phyloP scores from a whole-genome alignment of 108 stramenopile genomes.

The Nitzschia sp. region DNA sequence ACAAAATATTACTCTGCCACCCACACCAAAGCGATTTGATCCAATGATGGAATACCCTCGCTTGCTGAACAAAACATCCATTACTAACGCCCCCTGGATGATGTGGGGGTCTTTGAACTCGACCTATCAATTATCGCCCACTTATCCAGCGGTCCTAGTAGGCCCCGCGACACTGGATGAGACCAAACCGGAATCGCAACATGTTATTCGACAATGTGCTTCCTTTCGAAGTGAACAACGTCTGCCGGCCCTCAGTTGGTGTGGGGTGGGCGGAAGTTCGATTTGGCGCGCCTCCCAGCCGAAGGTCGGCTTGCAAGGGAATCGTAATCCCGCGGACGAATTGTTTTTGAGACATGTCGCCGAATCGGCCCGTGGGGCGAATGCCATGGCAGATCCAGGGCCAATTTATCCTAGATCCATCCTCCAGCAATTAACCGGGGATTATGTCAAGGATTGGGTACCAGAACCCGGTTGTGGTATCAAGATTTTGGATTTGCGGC shows the following conservation, averaged over 20 bases:
- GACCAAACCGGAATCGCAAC: slow-evolving; percentile 46
- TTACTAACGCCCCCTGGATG: slow-evolving; percentile 56
- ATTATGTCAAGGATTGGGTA: slow-evolving; percentile 26
- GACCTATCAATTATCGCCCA: slow-evolving; percentile 75
- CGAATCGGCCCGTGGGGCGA: slow-evolving; percentile 71
- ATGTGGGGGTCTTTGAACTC: slow-evolving; percentile 59
- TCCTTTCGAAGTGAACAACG: slow-evolving; percentile 89
- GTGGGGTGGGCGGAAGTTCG: slow-evolving; percentile 69
- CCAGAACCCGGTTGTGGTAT: slow-evolving; percentile 54
- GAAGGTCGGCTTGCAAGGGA: slow-evolving; percentile 92
- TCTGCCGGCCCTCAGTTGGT: slow-evolving; percentile 90
- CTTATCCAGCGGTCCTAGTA: slow-evolving; percentile 88
- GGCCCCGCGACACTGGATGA: slow-evolving; percentile 78
- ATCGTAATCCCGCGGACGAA: slow-evolving; percentile 88
- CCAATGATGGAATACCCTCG: slow-evolving; percentile 67
- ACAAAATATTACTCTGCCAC: slow-evolving; percentile 46
- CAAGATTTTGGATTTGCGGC: slow-evolving; percentile 90
- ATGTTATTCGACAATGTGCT: slow-evolving; percentile 69
- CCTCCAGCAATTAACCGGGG: slow-evolving; percentile 44
- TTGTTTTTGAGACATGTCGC: slow-evolving; percentile 68
- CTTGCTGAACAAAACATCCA: slow-evolving; percentile 32
- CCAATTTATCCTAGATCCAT: slow-evolving; percentile 28
- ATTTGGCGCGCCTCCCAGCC: slow-evolving; percentile 97
- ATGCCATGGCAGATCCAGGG: slow-evolving; percentile 39
- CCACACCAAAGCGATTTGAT: slow-evolving; percentile 66